Percentiles rank a stretch among this genome's conserved stretches.
These are phyloP conservation scores for Phyllachora maydis DNA, from an alignment of 2,329 filamentous ascomycete species.

Conservation along the genomic window DNA sequence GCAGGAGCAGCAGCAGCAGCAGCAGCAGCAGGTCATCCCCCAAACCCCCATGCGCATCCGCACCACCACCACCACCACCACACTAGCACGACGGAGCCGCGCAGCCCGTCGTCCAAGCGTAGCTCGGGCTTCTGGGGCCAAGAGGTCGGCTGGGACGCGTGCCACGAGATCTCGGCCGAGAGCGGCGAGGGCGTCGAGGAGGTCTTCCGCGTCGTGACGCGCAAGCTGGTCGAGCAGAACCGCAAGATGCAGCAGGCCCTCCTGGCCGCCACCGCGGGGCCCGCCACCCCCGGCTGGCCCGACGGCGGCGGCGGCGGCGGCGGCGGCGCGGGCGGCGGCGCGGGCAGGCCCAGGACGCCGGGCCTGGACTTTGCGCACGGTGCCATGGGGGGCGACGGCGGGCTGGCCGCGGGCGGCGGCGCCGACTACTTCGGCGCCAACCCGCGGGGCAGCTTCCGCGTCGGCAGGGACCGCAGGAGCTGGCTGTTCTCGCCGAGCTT, in stretches of 20 bases:
- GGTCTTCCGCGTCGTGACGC: slow-evolving; percentile 57
- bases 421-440: slow-evolving; percentile 29
- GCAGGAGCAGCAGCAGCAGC: slow-evolving; percentile 3
- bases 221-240: slow-evolving; percentile 43
- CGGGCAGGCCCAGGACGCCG: too few relatives aligned
- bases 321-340: slow-evolving; percentile 2
- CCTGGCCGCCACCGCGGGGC: slow-evolving; percentile 29
- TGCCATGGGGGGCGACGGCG: slow-evolving; percentile 1
- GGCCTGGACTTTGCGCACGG: slow-evolving; percentile 2
- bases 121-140: slow-evolving; percentile 75
- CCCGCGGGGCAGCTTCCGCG: slow-evolving; percentile 29
- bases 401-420: slow-evolving; percentile 5
- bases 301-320: slow-evolving; percentile 13
- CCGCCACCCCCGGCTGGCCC: slow-evolving; percentile 23
- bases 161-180: slow-evolving; percentile 89
- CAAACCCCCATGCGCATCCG: too few relatives aligned
- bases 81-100: slow-evolving; percentile 21
- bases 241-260: slow-evolving; percentile 40
- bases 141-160: slow-evolving; percentile 89
- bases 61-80: slow-evolving; percentile 3
- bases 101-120: slow-evolving; percentile 40
- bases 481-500: slow-evolving; percentile 37
- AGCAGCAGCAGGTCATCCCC: background rate
- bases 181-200: slow-evolving; percentile 92
- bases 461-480: slow-evolving; percentile 34